These are phyloP conservation scores for Magnolia changhungtana DNA, from an alignment of 164 flowering plant species.

Conservation along the genomic window DNA sequence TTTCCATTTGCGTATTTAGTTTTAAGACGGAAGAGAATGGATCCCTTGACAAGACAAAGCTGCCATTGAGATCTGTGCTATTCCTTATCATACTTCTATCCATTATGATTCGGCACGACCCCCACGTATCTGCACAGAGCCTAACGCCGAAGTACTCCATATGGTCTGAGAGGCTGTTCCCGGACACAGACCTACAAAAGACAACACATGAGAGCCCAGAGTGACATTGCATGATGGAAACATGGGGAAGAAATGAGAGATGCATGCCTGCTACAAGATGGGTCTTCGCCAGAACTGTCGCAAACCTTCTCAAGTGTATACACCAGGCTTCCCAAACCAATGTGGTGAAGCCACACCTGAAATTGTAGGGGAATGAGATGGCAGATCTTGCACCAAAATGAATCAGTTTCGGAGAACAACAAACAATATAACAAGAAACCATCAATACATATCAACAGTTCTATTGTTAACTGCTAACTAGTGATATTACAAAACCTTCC, in stretches of 20 bases:
- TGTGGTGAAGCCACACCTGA: slow-evolving; percentile 83
- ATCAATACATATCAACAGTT: too few relatives aligned
- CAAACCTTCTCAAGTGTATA: slow-evolving; percentile 74
- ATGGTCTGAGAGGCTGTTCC: slow-evolving; percentile 84
- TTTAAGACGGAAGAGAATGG: slow-evolving; percentile 29
- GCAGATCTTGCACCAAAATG: not conserved
- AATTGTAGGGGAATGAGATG: slow-evolving; percentile 5
- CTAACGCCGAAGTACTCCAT: slow-evolving; percentile 61
- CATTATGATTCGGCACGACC: slow-evolving; percentile 67
- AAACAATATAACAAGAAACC: too few relatives aligned
- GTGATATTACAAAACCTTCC: too few relatives aligned
- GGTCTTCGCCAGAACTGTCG: slow-evolving; percentile 95
- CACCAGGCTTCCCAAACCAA: slow-evolving; percentile 61
- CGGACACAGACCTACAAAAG: slow-evolving; percentile 69
- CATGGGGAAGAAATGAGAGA: not conserved
- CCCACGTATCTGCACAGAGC: slow-evolving; percentile 45
- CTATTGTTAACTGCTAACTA: too few relatives aligned
- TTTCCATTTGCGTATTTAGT: not conserved
- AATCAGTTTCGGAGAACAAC: too few relatives aligned
- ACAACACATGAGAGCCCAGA: slow-evolving; percentile 1
- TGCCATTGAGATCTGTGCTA: slow-evolving; percentile 46
- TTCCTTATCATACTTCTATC: slow-evolving; percentile 26
- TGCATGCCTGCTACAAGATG: slow-evolving; percentile 78
- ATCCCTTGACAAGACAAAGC: slow-evolving; percentile 50
- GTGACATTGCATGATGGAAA: not conserved